Conservation (phyloP, 495 filamentous ascomycete genomes). For the Tuber aestivum region DNA sequence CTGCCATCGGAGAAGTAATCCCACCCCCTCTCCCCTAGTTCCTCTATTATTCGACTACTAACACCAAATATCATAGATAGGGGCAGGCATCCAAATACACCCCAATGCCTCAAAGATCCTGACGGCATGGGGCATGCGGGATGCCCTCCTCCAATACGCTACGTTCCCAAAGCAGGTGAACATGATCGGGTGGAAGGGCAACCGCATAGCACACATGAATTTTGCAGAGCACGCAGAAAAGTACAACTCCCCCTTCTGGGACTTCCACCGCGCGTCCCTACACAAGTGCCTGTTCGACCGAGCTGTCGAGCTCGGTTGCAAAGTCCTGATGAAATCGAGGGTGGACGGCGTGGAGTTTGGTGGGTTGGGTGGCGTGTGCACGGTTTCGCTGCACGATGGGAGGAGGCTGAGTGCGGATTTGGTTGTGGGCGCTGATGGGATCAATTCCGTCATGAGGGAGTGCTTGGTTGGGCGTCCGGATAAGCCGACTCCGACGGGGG, state of each 20-base stretch:
- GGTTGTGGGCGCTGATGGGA: constrained; percentile 56
- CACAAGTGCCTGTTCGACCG: constrained; percentile 52
- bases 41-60: not conserved
- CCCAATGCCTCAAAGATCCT: constrained; percentile 53
- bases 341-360: constrained; percentile 45
- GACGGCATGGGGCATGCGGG: constrained; percentile 46
- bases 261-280: constrained; percentile 57
- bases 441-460: constrained; percentile 52
- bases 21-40: constrained; percentile 17
- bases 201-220: constrained; percentile 44
- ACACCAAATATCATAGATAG: constrained; percentile 45
- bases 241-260: constrained; percentile 52
- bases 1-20: constrained; percentile 54
- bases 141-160: constrained; percentile 39
- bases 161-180: constrained; percentile 45
- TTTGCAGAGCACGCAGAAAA: constrained; percentile 47
- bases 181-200: constrained; percentile 47
- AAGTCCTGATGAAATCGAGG: constrained; percentile 48
- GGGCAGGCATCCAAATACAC: constrained; percentile 58
- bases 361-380: constrained; percentile 41
- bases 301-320: constrained; percentile 52
- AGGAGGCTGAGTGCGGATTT: constrained; percentile 48
- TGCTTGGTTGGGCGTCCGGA: constrained; percentile 47
- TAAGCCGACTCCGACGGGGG: constrained; percentile 55
- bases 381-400: constrained; percentile 43